Evolutionary conservation across 257 asterid genomes (phyloP).

Genomic region (Knoxia roxburghii): DNA sequence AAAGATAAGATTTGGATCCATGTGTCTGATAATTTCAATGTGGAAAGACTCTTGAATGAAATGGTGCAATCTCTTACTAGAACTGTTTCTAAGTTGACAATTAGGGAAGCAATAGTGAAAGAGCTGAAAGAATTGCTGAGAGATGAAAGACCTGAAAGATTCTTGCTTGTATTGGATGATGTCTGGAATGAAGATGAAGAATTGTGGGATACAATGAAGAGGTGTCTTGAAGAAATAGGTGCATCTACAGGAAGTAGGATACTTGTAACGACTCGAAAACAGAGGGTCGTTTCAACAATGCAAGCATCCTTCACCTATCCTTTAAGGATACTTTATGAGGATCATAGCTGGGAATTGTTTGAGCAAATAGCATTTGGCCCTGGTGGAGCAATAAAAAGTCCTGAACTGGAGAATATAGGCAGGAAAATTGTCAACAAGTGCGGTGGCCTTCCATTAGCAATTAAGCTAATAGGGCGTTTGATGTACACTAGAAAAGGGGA

Average conservation of each 20-base stretch:
- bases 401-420: not conserved
- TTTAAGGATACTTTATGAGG: not conserved
- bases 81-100: no score
- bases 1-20: no score
- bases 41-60: no score
- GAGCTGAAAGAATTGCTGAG: no score
- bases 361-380: not conserved
- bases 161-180: no score
- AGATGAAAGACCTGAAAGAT: no score
- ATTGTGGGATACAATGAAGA: conserved; percentile 35
- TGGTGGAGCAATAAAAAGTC: not conserved
- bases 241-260: conserved; percentile 49
- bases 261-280: conserved; percentile 54
- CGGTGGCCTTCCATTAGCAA: conserved; percentile 9
- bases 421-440: not conserved
- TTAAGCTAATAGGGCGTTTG: not conserved
- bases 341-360: conserved; percentile 14
- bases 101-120: no score
- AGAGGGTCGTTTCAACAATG: conserved; percentile 36
- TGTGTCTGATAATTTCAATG: no score
- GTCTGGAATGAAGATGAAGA: not conserved
- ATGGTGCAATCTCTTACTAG: no score
- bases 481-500: not conserved
- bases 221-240: conserved; percentile 25
- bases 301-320: not conserved